phyloP scores from a whole-genome alignment of 2,329 filamentous ascomycete genomes.

The Arachnopeziza araneosa region DNA sequence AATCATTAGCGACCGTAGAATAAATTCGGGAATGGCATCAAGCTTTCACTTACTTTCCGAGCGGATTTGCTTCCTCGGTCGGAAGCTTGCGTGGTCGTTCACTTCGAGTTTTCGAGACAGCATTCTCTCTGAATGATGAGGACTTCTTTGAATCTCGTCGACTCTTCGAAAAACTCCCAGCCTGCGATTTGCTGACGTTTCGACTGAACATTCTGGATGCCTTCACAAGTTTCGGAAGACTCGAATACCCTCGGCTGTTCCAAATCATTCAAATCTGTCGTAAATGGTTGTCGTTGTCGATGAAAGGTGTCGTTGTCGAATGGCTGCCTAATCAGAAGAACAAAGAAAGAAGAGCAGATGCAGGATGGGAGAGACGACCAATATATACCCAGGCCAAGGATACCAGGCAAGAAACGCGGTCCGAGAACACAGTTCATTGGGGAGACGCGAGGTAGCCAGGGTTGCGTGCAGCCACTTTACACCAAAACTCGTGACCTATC shows the following conservation, averaged over 20 bases:
- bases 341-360: neutral
- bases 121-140: slow-evolving; percentile 32
- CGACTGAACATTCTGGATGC: slow-evolving; percentile 25
- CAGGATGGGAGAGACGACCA: neutral
- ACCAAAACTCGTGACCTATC: neutral
- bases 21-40: neutral
- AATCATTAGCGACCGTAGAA: neutral
- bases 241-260: neutral
- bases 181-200: slow-evolving; percentile 26
- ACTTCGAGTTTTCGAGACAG: slow-evolving; percentile 30
- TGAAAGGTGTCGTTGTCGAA: neutral
- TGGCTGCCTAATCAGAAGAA: neutral
- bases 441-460: neutral
- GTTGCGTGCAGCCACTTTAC: neutral
- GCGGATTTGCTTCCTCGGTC: slow-evolving; percentile 20
- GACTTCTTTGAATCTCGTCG: slow-evolving; percentile 22
- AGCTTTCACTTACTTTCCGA: slow-evolving; percentile 20
- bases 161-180: slow-evolving; percentile 29
- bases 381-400: neutral
- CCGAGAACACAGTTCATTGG: neutral
- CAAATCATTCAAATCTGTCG: neutral
- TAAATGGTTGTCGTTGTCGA: neutral
- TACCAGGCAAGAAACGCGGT: neutral
- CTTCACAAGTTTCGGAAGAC: too few relatives aligned
- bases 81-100: slow-evolving; percentile 25